A percentile compares a stretch with the other conserved stretches of the same genome.
These are phyloP conservation scores for Thermomucor indicae-seudaticae DNA, from an alignment of 371 early-diverging fungal species.

Conservation along the genomic window DNA sequence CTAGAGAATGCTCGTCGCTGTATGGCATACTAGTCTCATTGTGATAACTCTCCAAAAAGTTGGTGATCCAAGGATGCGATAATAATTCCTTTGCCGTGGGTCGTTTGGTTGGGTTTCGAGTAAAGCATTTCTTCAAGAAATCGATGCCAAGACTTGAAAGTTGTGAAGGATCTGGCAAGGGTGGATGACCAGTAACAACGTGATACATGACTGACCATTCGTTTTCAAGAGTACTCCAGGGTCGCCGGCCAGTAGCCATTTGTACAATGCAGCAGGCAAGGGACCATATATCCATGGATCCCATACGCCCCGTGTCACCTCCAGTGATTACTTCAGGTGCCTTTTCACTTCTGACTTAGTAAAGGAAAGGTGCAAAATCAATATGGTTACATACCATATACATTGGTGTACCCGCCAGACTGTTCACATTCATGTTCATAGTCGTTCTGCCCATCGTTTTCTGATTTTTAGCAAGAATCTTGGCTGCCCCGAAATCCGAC, in stretches of 20 bases:
- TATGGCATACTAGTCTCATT: not conserved
- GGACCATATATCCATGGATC: constrained; percentile 93
- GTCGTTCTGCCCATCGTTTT: constrained; percentile 62
- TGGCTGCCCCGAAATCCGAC: constrained; percentile 90
- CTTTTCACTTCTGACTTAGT: too few species aligned
- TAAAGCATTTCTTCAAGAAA: constrained; percentile 79
- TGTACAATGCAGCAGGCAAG: constrained; percentile 93
- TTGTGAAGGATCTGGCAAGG: constrained; percentile 64
- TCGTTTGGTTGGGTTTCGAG: constrained; percentile 65
- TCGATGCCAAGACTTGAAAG: constrained; percentile 63
- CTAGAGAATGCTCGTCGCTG: too few species aligned
- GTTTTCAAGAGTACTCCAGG: constrained; percentile 90
- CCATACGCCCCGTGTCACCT: constrained; percentile 67
- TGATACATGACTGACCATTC: constrained; percentile 93
- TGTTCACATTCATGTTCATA: constrained; percentile 53
- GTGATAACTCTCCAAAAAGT: constrained; percentile 18
- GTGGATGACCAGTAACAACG: constrained; percentile 71
- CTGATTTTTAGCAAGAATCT: constrained; percentile 75
- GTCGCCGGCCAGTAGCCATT: constrained; percentile 91
- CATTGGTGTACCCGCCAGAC: constrained; percentile 92
- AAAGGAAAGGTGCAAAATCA: too few species aligned
- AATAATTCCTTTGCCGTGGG: constrained; percentile 77
- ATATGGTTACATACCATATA: too few species aligned
- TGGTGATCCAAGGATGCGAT: constrained; percentile 70
- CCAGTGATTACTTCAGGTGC: constrained; percentile 93